These are phyloP conservation scores for Phytophthora constricta DNA, from an alignment of 352 stramenopile genomes.

Conservation along the genomic window DNA sequence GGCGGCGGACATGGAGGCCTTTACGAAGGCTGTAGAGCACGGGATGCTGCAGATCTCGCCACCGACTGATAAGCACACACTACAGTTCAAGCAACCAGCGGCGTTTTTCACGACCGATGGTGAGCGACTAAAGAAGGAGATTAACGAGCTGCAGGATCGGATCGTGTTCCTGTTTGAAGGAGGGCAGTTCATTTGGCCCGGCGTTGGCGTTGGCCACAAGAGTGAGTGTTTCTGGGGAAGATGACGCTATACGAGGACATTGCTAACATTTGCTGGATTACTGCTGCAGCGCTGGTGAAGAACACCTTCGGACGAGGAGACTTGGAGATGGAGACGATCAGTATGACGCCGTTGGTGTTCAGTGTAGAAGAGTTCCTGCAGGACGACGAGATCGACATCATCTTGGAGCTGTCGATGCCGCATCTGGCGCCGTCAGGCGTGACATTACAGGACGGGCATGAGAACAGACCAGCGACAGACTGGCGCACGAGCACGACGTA, in stretches of 20 bases:
- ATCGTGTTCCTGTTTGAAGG: conserved; percentile 81
- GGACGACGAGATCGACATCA: conserved; percentile 79
- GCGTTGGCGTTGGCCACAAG: conserved; percentile 69
- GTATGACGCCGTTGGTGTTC: conserved; percentile 75
- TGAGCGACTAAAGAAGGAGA: conserved; percentile 50
- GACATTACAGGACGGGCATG: conserved; percentile 65
- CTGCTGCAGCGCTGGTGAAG: conserved; percentile 44
- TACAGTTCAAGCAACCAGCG: conserved; percentile 73
- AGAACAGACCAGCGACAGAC: conserved; percentile 65
- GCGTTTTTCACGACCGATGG: conserved; percentile 70
- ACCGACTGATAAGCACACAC: conserved; percentile 27
- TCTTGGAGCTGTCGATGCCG: conserved; percentile 70
- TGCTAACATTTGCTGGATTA: conserved; percentile 12
- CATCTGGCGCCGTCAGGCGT: conserved; percentile 71
- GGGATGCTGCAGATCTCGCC: conserved; percentile 45
- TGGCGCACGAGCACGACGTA: conserved; percentile 85
- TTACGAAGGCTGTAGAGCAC: conserved; percentile 46
- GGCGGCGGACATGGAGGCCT: conserved; percentile 39
- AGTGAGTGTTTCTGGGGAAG: conserved; percentile 31
- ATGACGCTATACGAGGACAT: no score
- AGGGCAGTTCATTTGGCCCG: conserved; percentile 80
- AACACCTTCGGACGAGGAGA: conserved; percentile 53
- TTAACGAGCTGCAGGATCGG: conserved; percentile 43
- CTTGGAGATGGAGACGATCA: conserved; percentile 63
- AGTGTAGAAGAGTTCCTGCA: conserved; percentile 75